phyloP scores from a whole-genome alignment of 208 protist genomes.

The Leishmania braziliensis region DNA sequence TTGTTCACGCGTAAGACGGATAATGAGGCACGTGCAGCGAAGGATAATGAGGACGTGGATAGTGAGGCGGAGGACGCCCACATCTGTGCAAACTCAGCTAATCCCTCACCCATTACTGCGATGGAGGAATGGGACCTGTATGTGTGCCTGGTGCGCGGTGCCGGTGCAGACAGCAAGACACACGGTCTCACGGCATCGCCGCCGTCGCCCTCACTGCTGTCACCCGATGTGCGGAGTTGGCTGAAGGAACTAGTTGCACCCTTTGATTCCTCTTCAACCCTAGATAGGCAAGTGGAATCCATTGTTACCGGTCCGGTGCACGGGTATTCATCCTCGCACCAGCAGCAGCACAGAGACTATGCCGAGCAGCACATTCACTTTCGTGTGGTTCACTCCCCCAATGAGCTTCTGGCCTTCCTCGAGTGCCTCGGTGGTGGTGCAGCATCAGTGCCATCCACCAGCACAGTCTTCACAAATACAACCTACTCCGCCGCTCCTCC shows the following conservation, averaged over 20 bases:
- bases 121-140: constrained; percentile 33
- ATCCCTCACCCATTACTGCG: background rate
- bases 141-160: constrained; percentile 23
- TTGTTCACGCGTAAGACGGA: too few species aligned
- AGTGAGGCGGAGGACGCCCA: background rate
- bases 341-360: constrained; percentile 28
- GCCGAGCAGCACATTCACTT: constrained; percentile 36
- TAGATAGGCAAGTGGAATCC: background rate
- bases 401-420: constrained; percentile 43
- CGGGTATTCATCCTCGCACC: background rate
- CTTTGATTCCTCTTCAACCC: background rate
- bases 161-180: background rate
- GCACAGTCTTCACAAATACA: background rate
- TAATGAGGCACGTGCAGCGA: background rate
- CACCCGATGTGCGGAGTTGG: background rate
- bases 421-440: constrained; percentile 4
- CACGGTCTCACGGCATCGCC: background rate
- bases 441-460: background rate
- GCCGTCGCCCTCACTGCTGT: background rate
- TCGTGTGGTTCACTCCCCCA: constrained; percentile 27
- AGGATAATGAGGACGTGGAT: background rate
- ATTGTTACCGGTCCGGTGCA: background rate
- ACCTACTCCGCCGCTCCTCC: background rate
- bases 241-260: background rate
- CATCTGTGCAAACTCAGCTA: background rate